Evolutionary conservation across 2,329 filamentous ascomycete genomes (phyloP).

Genomic region (Ilyonectria sp.): DNA sequence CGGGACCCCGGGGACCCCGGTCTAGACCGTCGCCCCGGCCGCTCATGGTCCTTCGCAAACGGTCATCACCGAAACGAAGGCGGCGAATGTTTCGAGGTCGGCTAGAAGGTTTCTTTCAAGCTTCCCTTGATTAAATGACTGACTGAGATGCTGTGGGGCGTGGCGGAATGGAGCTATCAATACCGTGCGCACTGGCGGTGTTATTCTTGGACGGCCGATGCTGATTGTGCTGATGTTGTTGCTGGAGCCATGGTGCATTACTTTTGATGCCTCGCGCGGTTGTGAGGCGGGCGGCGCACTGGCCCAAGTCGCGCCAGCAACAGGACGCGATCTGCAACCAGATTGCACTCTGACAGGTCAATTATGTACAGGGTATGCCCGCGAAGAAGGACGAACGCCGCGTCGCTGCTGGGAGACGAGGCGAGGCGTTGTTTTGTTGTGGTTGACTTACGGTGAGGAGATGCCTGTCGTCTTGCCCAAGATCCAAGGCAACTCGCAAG

Average conservation of each 20-base stretch:
- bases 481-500: constrained; percentile 31
- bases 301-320: constrained; percentile 2
- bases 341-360: constrained; percentile 4
- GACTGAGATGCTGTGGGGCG: neutral
- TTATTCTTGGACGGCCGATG: neutral
- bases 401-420: constrained; percentile 3
- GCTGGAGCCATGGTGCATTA: neutral
- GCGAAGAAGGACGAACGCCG: neutral
- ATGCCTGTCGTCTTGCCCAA: constrained; percentile 21
- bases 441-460: constrained; percentile 20
- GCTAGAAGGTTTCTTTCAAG: constrained; percentile 34
- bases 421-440: constrained; percentile 4
- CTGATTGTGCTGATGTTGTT: neutral
- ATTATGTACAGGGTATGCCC: constrained; percentile 16
- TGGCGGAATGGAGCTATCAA: neutral
- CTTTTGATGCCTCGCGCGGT: constrained; percentile 6
- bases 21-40: constrained; percentile 26
- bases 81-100: constrained; percentile 26
- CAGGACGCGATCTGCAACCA: constrained; percentile 10
- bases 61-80: constrained; percentile 41
- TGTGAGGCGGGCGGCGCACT: constrained; percentile 13
- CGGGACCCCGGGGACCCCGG: constrained; percentile 37
- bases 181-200: constrained; percentile 8
- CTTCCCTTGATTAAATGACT: constrained; percentile 30
- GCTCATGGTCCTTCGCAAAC: constrained; percentile 33